phyloP scores from a whole-genome alignment of 2,329 filamentous ascomycete species.

The Penicillium janthinellum region DNA sequence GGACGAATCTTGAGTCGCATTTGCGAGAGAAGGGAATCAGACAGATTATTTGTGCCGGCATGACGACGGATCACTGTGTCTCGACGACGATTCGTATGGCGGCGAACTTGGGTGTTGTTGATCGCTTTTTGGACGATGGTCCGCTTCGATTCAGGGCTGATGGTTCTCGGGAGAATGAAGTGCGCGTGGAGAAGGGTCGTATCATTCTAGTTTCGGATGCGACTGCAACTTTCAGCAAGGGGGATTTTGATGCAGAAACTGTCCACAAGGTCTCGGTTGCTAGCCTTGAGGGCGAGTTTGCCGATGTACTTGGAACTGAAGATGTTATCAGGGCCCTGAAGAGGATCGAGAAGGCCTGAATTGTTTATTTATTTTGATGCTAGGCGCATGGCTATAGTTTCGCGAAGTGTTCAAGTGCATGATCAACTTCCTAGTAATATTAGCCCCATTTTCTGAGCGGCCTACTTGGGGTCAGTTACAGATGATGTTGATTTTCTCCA shows the following conservation, averaged over 20 bases:
- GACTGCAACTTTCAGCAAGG: conserved; percentile 50
- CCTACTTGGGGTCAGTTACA: no score
- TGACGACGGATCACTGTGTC: conserved; percentile 55
- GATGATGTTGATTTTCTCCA: no score
- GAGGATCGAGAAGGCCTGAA: conserved; percentile 1
- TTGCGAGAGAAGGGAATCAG: conserved; percentile 38
- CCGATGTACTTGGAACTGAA: conserved; percentile 41
- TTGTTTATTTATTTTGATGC: neutral
- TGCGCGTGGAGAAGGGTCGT: conserved; percentile 30
- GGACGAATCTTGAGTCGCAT: conserved; percentile 45
- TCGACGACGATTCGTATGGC: conserved; percentile 54
- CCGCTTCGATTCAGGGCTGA: conserved; percentile 20
- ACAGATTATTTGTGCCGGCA: conserved; percentile 46
- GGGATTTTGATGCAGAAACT: conserved; percentile 48
- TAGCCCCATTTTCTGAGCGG: no score
- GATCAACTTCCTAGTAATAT: no score
- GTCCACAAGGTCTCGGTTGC: conserved; percentile 50
- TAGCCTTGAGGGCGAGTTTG: conserved; percentile 52
- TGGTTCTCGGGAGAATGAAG: conserved; percentile 24
- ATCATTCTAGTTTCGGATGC: conserved; percentile 51
- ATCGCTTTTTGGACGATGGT: conserved; percentile 26
- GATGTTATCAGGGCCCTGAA: conserved; percentile 38
- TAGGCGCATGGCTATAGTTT: neutral
- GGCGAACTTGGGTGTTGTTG: conserved; percentile 49
- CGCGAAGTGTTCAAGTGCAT: neutral